A percentile compares a stretch with the other conserved stretches of the same genome.
phyloP scores from a whole-genome alignment of 441 rosid species.

The Adansonia madagascariensis region DNA sequence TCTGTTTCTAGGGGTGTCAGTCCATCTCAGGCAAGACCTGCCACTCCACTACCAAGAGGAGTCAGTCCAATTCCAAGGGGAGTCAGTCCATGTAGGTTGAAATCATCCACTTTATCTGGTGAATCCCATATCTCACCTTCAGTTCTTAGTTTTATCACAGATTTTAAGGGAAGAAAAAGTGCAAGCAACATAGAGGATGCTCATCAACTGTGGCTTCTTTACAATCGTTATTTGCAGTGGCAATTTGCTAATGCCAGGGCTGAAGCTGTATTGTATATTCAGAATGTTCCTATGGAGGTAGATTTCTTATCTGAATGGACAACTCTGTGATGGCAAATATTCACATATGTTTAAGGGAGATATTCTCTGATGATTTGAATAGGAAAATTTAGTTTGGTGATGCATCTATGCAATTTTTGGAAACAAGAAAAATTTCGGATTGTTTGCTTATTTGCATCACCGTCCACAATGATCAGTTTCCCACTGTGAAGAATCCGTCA shows the following conservation, averaged over 20 bases:
- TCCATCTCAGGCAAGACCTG: conserved; percentile 75
- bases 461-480: conserved; percentile 2
- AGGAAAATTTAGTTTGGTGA: not conserved
- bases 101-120: conserved; percentile 48
- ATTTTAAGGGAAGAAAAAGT: conserved; percentile 77
- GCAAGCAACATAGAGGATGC: conserved; percentile 79
- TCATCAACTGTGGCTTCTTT: conserved; percentile 80
- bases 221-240: conserved; percentile 91
- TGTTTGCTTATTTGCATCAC: not conserved
- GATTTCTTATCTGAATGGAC: conserved; percentile 22
- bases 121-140: conserved; percentile 68
- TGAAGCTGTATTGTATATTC: conserved; percentile 68
- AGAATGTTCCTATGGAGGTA: conserved; percentile 81
- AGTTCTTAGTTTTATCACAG: conserved; percentile 88
- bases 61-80: conserved; percentile 70
- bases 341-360: not conserved
- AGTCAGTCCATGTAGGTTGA: conserved; percentile 67
- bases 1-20: conserved; percentile 65
- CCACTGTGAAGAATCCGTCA: not conserved
- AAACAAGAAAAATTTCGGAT: not conserved
- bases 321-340: not conserved
- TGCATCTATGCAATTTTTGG: not conserved
- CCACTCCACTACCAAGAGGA: conserved; percentile 74
- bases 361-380: conserved; percentile 10
- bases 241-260: conserved; percentile 78